These are phyloP conservation scores for Hymenoscyphus repandus DNA, from an alignment of 2,329 filamentous ascomycete species.

Conservation along the genomic window DNA sequence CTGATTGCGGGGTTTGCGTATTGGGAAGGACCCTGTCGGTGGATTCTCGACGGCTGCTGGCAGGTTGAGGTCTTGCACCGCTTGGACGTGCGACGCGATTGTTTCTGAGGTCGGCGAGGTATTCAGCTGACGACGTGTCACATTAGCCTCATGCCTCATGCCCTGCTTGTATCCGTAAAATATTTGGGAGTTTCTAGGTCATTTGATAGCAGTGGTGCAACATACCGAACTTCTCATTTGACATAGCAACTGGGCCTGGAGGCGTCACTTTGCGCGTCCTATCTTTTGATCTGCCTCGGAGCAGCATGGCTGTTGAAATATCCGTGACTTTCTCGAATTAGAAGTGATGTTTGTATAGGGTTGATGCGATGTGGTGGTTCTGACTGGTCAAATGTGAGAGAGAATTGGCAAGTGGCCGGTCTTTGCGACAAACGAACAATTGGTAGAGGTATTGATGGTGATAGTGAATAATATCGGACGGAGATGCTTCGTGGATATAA, in stretches of 20 bases:
- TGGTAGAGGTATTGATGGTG: not conserved
- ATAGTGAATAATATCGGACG: not conserved
- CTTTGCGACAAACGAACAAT: too few species aligned
- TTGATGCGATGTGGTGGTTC: too few species aligned
- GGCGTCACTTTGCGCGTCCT: slow-evolving; percentile 50
- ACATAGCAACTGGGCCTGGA: slow-evolving; percentile 60
- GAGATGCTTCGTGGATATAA: slow-evolving; percentile 2
- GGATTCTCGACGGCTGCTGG: slow-evolving; percentile 30
- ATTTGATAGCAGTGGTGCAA: slow-evolving; percentile 5
- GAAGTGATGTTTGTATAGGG: not conserved
- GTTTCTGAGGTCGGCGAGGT: slow-evolving; percentile 65
- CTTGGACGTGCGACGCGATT: slow-evolving; percentile 63
- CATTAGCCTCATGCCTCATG: not conserved
- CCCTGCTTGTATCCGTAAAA: too few species aligned
- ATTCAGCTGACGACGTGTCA: slow-evolving; percentile 48
- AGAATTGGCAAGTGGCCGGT: too few species aligned
- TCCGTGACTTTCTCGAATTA: not conserved
- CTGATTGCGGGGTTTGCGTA: slow-evolving; percentile 5
- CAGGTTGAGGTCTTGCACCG: slow-evolving; percentile 61
- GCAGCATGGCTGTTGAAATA: slow-evolving; percentile 12
- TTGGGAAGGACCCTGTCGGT: slow-evolving; percentile 12
- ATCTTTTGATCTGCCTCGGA: slow-evolving; percentile 31
- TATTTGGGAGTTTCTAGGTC: not conserved
- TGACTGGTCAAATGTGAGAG: too few species aligned
- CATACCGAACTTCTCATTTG: slow-evolving; percentile 62